A percentile compares a stretch with the other conserved stretches of the same genome.
Conservation (phyloP, 164 flowering plant genomes). For the Piper longum region DNA sequence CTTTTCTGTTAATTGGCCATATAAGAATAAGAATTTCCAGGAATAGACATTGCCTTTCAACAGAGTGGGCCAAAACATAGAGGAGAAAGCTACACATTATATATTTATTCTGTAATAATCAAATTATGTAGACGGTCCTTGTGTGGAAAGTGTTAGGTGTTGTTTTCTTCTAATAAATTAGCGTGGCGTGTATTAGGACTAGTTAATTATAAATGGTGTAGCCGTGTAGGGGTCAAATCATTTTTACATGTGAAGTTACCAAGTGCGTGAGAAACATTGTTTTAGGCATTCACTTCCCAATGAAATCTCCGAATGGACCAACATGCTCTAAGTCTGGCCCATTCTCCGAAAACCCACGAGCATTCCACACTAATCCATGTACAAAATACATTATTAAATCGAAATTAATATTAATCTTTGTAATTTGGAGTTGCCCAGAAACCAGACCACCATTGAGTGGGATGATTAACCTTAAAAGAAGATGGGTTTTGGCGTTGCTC, state of each 20-base stretch:
- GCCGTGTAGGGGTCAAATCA: neutral
- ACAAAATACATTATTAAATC: neutral
- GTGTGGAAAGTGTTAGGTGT: neutral
- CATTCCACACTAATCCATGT: conserved; percentile 15
- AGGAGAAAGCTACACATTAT: neutral
- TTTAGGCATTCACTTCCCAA: conserved; percentile 37
- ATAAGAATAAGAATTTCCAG: too few species aligned
- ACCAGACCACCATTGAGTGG: neutral
- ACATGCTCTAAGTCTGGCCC: conserved; percentile 41
- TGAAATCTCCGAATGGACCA: conserved; percentile 64
- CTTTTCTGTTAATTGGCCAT: too few species aligned
- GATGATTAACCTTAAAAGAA: conserved; percentile 30
- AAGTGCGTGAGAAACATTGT: neutral
- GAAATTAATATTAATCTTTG: too few species aligned
- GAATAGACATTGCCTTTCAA: too few species aligned
- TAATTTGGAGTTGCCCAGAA: neutral
- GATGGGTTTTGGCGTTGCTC: conserved; percentile 14
- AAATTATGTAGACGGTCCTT: neutral
- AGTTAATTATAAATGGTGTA: too few species aligned
- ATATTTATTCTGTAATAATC: neutral
- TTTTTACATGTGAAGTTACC: neutral
- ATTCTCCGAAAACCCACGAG: conserved; percentile 87
- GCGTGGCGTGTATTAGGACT: neutral
- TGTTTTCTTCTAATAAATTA: neutral
- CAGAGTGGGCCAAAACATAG: neutral